phyloP scores from a whole-genome alignment of 805 yeast species.

The Yamadazyma scolyti region DNA sequence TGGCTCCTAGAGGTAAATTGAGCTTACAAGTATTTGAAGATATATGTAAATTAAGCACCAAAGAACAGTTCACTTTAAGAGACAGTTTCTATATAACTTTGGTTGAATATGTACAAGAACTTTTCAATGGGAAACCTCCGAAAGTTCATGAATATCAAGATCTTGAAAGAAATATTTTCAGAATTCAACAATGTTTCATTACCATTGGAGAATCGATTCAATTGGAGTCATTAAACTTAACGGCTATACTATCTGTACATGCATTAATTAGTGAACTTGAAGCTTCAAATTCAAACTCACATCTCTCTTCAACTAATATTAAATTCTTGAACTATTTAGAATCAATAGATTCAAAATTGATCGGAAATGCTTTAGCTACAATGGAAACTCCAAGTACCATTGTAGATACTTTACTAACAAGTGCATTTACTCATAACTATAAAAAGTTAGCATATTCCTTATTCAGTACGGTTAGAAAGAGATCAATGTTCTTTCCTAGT shows the following conservation, averaged over 20 bases:
- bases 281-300: too few relatives aligned
- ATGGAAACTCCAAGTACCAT: too few relatives aligned
- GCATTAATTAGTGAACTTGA: too few relatives aligned
- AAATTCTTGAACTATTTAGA: too few relatives aligned
- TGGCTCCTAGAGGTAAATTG: slow-evolving; percentile 2
- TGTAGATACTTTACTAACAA: too few relatives aligned
- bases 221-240: too few relatives aligned
- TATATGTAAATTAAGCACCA: slow-evolving; percentile 2
- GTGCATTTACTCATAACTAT: too few relatives aligned
- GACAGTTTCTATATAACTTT: slow-evolving; percentile 17
- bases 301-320: too few relatives aligned
- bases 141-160: slow-evolving; percentile 33
- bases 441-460: not conserved
- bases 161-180: slow-evolving; percentile 19
- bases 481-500: slow-evolving; percentile 6
- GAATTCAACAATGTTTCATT: slow-evolving; percentile 4
- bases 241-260: too few relatives aligned
- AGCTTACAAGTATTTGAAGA: slow-evolving; percentile 5
- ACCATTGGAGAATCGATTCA: too few relatives aligned
- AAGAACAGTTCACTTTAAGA: slow-evolving; percentile 12
- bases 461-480: not conserved
- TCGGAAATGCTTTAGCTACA: too few relatives aligned
- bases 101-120: slow-evolving; percentile 23
- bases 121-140: slow-evolving; percentile 25
- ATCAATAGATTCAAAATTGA: too few relatives aligned